phyloP scores from a whole-genome alignment of 805 yeast species.

The Zygosaccharomyces pseudorouxii region DNA sequence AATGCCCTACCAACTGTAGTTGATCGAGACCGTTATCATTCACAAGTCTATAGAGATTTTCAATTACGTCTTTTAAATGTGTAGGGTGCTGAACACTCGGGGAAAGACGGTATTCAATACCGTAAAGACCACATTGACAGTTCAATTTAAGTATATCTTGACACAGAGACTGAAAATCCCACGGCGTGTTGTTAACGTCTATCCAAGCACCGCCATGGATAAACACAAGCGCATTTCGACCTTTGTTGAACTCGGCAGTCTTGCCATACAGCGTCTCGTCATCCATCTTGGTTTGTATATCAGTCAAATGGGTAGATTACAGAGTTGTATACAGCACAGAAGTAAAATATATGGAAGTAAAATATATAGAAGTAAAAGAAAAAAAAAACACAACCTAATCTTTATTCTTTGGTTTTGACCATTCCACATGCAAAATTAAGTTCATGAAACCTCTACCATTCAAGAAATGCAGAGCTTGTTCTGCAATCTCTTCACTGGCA shows the following conservation, averaged over 20 bases:
- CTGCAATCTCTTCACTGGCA: constrained; percentile 62
- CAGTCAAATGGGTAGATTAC: constrained; percentile 1
- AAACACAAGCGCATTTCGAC: constrained; percentile 42
- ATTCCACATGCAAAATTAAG: constrained; percentile 67
- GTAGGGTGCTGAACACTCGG: constrained; percentile 59
- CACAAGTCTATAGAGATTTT: constrained; percentile 37
- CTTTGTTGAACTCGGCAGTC: constrained; percentile 14
- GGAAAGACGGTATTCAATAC: constrained; percentile 62
- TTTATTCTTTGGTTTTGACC: constrained; percentile 45
- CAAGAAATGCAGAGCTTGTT: constrained; percentile 66
- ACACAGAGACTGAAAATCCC: constrained; percentile 45
- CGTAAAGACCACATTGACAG: constrained; percentile 14
- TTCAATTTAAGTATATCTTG: constrained; percentile 15
- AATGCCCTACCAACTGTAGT: constrained; percentile 58
- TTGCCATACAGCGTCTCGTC: constrained; percentile 8
- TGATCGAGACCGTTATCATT: constrained; percentile 25
- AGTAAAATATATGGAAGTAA: not conserved
- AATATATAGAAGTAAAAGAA: not conserved
- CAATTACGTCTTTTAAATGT: constrained; percentile 52
- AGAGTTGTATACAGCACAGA: constrained; percentile 2
- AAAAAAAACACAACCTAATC: constrained; percentile 4
- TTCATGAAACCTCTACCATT: constrained; percentile 92
- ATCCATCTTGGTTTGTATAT: not conserved
- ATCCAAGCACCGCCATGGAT: constrained; percentile 93
- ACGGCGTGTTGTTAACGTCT: constrained; percentile 56